Percentiles rank a stretch among this genome's conserved stretches.
phyloP scores from a whole-genome alignment of 176 grass and related monocot genomes.

The Saccharum officinarum region DNA sequence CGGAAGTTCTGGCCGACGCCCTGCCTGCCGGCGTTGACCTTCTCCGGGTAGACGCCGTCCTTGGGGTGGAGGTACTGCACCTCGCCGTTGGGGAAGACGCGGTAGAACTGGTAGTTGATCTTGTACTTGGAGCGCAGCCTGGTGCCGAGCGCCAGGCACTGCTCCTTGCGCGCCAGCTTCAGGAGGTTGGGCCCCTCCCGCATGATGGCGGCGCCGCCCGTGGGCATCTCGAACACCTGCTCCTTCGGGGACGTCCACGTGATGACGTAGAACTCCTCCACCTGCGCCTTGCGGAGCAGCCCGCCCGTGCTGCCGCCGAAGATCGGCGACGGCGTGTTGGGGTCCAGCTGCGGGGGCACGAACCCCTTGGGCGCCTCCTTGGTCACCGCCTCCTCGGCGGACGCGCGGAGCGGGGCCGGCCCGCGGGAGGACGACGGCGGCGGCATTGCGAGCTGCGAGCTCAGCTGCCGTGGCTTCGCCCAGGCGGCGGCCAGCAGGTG shows the following conservation, averaged over 20 bases:
- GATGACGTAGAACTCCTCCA: conserved; percentile 99
- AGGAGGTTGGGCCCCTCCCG: conserved; percentile 90
- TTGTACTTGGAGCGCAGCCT: conserved; percentile 93
- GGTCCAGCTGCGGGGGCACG: conserved; percentile 95
- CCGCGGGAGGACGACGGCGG: conserved; percentile 38
- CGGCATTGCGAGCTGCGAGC: not conserved
- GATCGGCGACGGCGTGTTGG: conserved; percentile 89
- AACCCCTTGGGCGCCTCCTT: conserved; percentile 70
- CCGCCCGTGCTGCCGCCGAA: conserved; percentile 97
- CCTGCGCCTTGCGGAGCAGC: conserved; percentile 93
- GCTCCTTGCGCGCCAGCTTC: conserved; percentile 94
- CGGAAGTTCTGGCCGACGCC: conserved; percentile 75
- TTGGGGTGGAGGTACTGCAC: conserved; percentile 99
- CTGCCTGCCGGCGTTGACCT: conserved; percentile 89
- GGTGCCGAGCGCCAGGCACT: conserved; percentile 90
- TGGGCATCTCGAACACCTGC: conserved; percentile 99
- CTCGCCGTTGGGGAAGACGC: conserved; percentile 97
- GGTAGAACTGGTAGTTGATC: conserved; percentile 99
- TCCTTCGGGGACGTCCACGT: conserved; percentile 97
- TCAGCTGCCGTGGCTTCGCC: conserved; percentile 15
- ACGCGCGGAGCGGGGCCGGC: conserved; percentile 13
- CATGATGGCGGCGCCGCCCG: conserved; percentile 93
- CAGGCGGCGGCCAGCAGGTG: conserved; percentile 42
- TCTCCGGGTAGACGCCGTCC: conserved; percentile 99
- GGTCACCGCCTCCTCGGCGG: not conserved